Evolutionary conservation across 2,329 filamentous ascomycete genomes (phyloP).

Genomic region (Dothistroma pini): DNA sequence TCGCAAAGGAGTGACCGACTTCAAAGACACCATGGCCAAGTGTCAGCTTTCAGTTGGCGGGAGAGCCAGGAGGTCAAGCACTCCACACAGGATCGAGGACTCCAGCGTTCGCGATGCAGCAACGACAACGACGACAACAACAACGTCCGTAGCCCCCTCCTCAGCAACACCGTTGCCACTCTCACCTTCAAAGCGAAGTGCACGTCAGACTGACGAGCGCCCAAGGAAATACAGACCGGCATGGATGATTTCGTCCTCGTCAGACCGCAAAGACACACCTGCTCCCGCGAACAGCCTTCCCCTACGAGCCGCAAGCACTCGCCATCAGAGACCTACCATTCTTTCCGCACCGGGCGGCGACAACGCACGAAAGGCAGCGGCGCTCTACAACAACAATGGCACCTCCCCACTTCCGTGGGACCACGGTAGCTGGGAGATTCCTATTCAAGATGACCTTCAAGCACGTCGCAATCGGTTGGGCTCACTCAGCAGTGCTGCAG

Average conservation of each 20-base stretch:
- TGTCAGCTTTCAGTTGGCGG: slow-evolving; percentile 13
- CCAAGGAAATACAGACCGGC: slow-evolving; percentile 27
- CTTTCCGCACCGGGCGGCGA: slow-evolving; percentile 29
- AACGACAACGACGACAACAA: background rate
- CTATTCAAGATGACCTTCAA: slow-evolving; percentile 20
- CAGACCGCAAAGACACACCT: slow-evolving; percentile 35
- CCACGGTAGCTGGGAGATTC: slow-evolving; percentile 6
- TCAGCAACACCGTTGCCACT: slow-evolving; percentile 14
- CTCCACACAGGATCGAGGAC: slow-evolving; percentile 20
- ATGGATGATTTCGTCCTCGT: slow-evolving; percentile 11
- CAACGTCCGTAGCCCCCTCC: background rate
- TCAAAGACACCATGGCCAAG: slow-evolving; percentile 18
- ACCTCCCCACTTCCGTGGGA: slow-evolving; percentile 4
- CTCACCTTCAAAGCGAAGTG: slow-evolving; percentile 33
- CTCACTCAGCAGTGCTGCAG: slow-evolving; percentile 34
- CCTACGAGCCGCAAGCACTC: slow-evolving; percentile 18
- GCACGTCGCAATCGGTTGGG: slow-evolving; percentile 27
- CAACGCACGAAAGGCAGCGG: slow-evolving; percentile 31
- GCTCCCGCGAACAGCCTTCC: slow-evolving; percentile 27
- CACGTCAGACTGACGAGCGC: slow-evolving; percentile 25
- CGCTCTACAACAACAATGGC: slow-evolving; percentile 23
- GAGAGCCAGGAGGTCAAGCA: slow-evolving; percentile 27
- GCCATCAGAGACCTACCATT: slow-evolving; percentile 13
- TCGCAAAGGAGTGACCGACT: slow-evolving; percentile 16
- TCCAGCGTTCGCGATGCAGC: slow-evolving; percentile 3